Evolutionary conservation across 2,329 filamentous ascomycete genomes (phyloP), one percentile per base, ranked within the genome.

Genomic region (Coleophoma cylindrospora): DNA sequence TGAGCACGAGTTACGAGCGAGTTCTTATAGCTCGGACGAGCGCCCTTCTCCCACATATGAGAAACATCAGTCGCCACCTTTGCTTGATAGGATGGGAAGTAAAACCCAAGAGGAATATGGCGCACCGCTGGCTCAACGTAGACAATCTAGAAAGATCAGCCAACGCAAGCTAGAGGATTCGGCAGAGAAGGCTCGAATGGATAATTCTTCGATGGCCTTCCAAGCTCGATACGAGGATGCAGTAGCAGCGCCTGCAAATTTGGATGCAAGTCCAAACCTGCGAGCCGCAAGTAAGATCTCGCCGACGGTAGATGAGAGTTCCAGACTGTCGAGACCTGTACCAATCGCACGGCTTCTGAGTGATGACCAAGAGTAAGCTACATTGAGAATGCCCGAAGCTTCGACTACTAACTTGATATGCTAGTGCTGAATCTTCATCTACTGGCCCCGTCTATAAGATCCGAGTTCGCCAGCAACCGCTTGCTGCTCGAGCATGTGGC

Each of bases 401-500:
- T 15, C 32, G 43, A 55, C 58, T 51, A 61, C 40, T 19, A 12
- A 14, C 11, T 44, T 13, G 3, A 5, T 40, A 27, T 27, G 6
- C 27, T 27, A 61, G 59, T 48, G 52, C 55, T 17, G 43, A 34
- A 9, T 21, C 34, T 8, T 46, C 46, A 37, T 45, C 47, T 4
- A 34, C 51, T 9, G 40, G 48, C 10, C 54, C 55, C 6, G 54
- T 34, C 14, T 61, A 58, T 43, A 56, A 45, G 3, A 55, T 89
- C 50, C 71, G 67, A 41, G 81, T 92, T 54, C 83, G 89, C 45
- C 89, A 94, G 66, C 88, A 92, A 61, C 89, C 89, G 9, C 74
- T 82, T 15, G 87, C 87, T 1, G 89, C 89, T 48, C 77, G 89
- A 58, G 88, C 87, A 40, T 94, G 89, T 61, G 89, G 89, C 1